These are phyloP conservation scores for Penicillium sp. DNA, from an alignment of 2,329 filamentous ascomycete genomes.

Conservation along the genomic window DNA sequence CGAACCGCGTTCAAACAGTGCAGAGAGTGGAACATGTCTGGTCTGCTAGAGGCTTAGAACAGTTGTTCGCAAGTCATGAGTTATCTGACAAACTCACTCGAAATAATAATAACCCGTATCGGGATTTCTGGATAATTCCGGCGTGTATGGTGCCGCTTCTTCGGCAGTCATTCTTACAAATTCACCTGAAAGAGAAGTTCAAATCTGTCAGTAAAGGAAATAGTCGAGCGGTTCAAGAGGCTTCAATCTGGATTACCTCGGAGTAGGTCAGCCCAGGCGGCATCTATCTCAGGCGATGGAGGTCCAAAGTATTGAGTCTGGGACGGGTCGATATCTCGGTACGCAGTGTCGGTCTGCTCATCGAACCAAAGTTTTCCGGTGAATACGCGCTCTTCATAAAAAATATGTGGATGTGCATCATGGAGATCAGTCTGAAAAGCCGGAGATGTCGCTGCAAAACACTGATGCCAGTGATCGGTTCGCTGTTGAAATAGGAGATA, in stretches of 20 bases:
- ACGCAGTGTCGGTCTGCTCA: neutral
- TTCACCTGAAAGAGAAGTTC: neutral
- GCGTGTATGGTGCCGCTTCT: neutral
- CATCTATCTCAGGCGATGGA: neutral
- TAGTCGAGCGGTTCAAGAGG: neutral
- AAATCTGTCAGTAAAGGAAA: too few relatives aligned
- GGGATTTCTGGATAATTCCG: neutral
- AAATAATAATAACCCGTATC: neutral
- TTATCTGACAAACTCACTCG: neutral
- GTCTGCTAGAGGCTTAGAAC: neutral
- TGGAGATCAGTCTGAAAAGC: neutral
- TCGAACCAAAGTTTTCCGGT: neutral
- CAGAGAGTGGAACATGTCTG: neutral
- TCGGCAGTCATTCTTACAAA: neutral
- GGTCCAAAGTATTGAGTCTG: neutral
- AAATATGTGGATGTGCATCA: neutral
- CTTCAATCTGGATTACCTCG: neutral
- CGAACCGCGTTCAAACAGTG: neutral
- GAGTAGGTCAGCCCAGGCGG: neutral
- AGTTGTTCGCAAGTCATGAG: neutral
- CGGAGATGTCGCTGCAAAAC: neutral
- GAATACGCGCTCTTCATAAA: neutral
- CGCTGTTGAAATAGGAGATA: neutral
- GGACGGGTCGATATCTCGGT: neutral
- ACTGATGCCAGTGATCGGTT: neutral